These are phyloP conservation scores for Puccinia novopanici DNA, from an alignment of 1,284 basidiomycete genomes.

Conservation along the genomic window DNA sequence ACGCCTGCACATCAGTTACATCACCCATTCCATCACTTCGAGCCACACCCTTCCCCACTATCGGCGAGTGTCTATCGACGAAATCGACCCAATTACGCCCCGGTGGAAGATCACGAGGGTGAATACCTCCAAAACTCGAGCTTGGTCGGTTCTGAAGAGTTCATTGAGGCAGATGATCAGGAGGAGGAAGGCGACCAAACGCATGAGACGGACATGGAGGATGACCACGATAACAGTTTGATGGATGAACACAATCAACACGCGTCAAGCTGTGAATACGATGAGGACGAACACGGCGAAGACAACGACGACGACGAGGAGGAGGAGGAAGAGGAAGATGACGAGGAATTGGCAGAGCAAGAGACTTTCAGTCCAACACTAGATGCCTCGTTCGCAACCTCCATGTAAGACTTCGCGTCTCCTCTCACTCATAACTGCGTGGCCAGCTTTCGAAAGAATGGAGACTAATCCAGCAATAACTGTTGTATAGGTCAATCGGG, in stretches of 20 bases:
- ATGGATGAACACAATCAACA: too few species aligned
- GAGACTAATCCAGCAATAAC: too few species aligned
- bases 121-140: neutral
- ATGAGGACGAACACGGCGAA: slow-evolving; percentile 28
- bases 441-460: too few species aligned
- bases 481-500: slow-evolving; percentile 49
- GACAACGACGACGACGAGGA: neutral
- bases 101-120: neutral
- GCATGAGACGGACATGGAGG: neutral
- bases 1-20: slow-evolving; percentile 32
- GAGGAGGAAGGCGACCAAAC: slow-evolving; percentile 7
- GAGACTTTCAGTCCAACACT: slow-evolving; percentile 32
- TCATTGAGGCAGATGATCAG: neutral
- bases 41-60: slow-evolving; percentile 38
- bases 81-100: neutral
- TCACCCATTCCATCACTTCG: slow-evolving; percentile 37
- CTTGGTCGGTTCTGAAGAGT: neutral
- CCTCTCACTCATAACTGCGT: neutral
- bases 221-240: neutral
- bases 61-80: slow-evolving; percentile 6
- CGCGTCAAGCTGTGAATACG: neutral
- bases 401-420: slow-evolving; percentile 42
- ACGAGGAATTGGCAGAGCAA: too few species aligned
- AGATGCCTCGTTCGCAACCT: slow-evolving; percentile 46
- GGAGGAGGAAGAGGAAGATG: slow-evolving; percentile 32